A percentile compares a stretch with the other conserved stretches of the same genome.
Conservation (phyloP, 371 early-diverging fungal species). For the Mortierella sp. region DNA sequence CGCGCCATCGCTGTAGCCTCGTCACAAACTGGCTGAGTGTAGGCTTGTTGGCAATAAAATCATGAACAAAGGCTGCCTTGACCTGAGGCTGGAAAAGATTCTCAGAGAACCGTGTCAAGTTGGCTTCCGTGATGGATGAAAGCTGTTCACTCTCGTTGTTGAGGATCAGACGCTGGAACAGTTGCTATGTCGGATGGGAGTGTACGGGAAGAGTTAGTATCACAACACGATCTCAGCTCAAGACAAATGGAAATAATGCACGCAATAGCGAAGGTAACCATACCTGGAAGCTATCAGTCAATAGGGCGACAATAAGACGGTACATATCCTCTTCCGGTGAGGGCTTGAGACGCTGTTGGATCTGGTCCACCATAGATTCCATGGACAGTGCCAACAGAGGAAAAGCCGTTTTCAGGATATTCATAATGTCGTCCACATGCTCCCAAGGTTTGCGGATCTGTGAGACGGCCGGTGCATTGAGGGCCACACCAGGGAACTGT, state of each 20-base stretch:
- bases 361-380: slow-evolving; percentile 98
- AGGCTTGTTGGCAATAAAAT: slow-evolving; percentile 87
- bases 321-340: slow-evolving; percentile 96
- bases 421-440: slow-evolving; percentile 94
- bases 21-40: slow-evolving; percentile 84
- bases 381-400: slow-evolving; percentile 94
- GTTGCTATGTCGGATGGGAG: slow-evolving; percentile 58
- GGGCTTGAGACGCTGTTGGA: slow-evolving; percentile 90
- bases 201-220: not conserved
- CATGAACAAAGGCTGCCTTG: slow-evolving; percentile 86
- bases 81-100: slow-evolving; percentile 74
- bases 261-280: not conserved
- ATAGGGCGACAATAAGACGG: slow-evolving; percentile 87
- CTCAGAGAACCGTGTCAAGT: slow-evolving; percentile 86
- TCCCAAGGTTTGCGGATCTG: slow-evolving; percentile 72
- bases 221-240: too few relatives aligned
- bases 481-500: slow-evolving; percentile 35
- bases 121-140: slow-evolving; percentile 81
- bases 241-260: not conserved
- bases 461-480: slow-evolving; percentile 34
- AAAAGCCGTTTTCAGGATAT: slow-evolving; percentile 95
- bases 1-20: slow-evolving; percentile 86
- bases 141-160: slow-evolving; percentile 73
- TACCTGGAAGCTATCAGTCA: slow-evolving; percentile 91
- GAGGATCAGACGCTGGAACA: slow-evolving; percentile 69